phyloP scores from a whole-genome alignment of 306 rosid species.

The Medicago lupulina region DNA sequence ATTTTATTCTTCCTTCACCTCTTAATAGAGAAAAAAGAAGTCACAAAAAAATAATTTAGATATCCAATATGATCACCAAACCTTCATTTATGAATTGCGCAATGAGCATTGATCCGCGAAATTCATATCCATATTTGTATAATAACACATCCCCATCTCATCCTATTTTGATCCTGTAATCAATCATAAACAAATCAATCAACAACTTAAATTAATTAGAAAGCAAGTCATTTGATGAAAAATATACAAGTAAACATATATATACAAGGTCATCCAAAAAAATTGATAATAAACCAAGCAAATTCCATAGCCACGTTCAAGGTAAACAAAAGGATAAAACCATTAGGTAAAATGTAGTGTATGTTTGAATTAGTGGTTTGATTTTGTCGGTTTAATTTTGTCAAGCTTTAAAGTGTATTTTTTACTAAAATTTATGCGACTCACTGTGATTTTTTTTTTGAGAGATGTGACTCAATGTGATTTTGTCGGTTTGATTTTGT shows the following conservation, averaged over 20 bases:
- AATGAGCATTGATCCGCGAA: neutral
- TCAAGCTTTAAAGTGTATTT: too few species aligned
- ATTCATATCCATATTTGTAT: neutral
- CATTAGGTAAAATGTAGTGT: too few species aligned
- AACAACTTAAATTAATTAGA: slow-evolving; percentile 38
- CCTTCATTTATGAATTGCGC: slow-evolving; percentile 37
- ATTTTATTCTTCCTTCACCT: slow-evolving; percentile 35
- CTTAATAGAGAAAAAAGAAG: slow-evolving; percentile 29
- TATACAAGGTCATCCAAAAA: neutral
- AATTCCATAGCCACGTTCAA: too few species aligned
- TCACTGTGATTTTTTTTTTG: too few species aligned
- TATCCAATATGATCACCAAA: slow-evolving; percentile 34
- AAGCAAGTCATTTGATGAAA: neutral
- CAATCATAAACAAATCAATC: slow-evolving; percentile 30
- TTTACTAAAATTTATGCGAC: too few species aligned
- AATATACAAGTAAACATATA: neutral
- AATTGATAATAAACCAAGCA: too few species aligned
- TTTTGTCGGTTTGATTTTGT: too few species aligned
- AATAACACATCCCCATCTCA: slow-evolving; percentile 40
- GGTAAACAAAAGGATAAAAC: too few species aligned
- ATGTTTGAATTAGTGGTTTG: too few species aligned
- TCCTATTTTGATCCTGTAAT: slow-evolving; percentile 64
- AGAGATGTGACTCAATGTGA: too few species aligned
- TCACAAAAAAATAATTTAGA: slow-evolving; percentile 30
- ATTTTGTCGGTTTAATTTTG: too few species aligned